Evolutionary conservation across 2,329 filamentous ascomycete genomes (phyloP).

Genomic region (Geosmithia morbida): DNA sequence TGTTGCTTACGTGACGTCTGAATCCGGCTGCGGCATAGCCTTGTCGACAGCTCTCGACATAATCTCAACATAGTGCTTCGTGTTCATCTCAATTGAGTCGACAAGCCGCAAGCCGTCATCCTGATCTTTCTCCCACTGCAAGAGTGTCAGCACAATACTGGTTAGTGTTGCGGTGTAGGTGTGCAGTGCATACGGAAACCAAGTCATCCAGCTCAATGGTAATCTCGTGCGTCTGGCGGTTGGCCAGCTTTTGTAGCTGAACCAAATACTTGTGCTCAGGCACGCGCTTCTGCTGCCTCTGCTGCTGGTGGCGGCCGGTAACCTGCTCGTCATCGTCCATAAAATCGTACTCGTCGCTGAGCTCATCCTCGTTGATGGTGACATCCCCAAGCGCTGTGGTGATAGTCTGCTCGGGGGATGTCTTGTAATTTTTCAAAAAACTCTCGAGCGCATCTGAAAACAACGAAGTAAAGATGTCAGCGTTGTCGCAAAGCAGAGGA

Average conservation of each 20-base stretch:
- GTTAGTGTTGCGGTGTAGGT: neutral
- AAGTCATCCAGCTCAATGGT: slow-evolving; percentile 84
- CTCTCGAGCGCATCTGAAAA: slow-evolving; percentile 63
- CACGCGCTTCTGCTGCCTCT: slow-evolving; percentile 31
- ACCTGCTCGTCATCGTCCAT: slow-evolving; percentile 54
- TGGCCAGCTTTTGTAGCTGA: slow-evolving; percentile 73
- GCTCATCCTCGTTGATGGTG: slow-evolving; percentile 73
- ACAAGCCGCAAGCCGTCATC: slow-evolving; percentile 59
- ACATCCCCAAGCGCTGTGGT: slow-evolving; percentile 73
- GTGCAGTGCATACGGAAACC: slow-evolving; percentile 41
- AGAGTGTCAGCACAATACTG: neutral
- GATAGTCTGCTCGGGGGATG: slow-evolving; percentile 53
- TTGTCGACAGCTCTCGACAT: slow-evolving; percentile 79
- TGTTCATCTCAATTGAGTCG: slow-evolving; percentile 76
- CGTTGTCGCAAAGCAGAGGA: neutral
- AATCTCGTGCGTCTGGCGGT: slow-evolving; percentile 64
- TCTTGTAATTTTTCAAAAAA: slow-evolving; percentile 83
- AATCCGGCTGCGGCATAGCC: slow-evolving; percentile 63
- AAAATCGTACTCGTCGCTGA: slow-evolving; percentile 84
- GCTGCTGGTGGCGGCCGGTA: slow-evolving; percentile 31
- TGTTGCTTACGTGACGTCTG: slow-evolving; percentile 56
- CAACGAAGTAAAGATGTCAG: neutral
- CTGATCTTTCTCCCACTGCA: slow-evolving; percentile 59
- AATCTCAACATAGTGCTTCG: slow-evolving; percentile 90
- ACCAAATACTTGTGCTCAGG: slow-evolving; percentile 80